phyloP scores from a whole-genome alignment of 2,329 filamentous ascomycete species.

The Coleophoma cylindrospora region DNA sequence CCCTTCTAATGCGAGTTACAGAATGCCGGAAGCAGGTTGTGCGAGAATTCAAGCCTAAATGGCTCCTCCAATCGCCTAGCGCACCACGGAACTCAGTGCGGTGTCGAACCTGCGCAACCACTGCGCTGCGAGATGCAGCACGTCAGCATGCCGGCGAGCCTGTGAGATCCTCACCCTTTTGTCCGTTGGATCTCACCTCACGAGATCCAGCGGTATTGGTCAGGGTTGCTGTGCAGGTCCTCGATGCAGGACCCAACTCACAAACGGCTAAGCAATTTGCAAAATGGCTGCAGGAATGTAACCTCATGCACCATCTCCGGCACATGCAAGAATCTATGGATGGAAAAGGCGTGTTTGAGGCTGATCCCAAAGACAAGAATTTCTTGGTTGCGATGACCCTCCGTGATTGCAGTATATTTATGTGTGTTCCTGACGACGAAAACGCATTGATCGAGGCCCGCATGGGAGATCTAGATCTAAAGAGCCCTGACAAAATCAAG shows the following conservation, averaged over 20 bases:
- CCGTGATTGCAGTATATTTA: constrained; percentile 72
- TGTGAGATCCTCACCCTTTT: constrained; percentile 40
- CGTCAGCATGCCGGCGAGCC: constrained; percentile 7
- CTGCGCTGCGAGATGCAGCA: constrained; percentile 17
- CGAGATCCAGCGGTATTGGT: constrained; percentile 38
- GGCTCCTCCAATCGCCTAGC: constrained; percentile 70
- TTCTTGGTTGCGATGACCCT: constrained; percentile 74
- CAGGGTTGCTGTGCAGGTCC: constrained; percentile 30
- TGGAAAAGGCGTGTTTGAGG: constrained; percentile 18
- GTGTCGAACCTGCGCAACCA: constrained; percentile 68
- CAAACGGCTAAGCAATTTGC: constrained; percentile 16
- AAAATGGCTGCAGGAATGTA: constrained; percentile 28
- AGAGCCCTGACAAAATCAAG: constrained; percentile 61
- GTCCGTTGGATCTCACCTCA: constrained; percentile 60
- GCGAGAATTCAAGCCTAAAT: constrained; percentile 81
- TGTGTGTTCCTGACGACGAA: constrained; percentile 45
- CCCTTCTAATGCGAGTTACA: background rate
- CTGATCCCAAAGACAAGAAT: constrained; percentile 33
- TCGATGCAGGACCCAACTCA: constrained; percentile 12
- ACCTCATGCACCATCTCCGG: constrained; percentile 33
- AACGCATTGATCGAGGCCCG: constrained; percentile 43
- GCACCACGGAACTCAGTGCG: constrained; percentile 23
- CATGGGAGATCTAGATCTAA: constrained; percentile 74
- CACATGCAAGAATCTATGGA: constrained; percentile 30
- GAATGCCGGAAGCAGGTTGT: constrained; percentile 31